Percentiles rank a stretch among this genome's conserved stretches.
phyloP scores from a whole-genome alignment of 2,329 filamentous ascomycete species.

The Aspergillus transmontanensis region DNA sequence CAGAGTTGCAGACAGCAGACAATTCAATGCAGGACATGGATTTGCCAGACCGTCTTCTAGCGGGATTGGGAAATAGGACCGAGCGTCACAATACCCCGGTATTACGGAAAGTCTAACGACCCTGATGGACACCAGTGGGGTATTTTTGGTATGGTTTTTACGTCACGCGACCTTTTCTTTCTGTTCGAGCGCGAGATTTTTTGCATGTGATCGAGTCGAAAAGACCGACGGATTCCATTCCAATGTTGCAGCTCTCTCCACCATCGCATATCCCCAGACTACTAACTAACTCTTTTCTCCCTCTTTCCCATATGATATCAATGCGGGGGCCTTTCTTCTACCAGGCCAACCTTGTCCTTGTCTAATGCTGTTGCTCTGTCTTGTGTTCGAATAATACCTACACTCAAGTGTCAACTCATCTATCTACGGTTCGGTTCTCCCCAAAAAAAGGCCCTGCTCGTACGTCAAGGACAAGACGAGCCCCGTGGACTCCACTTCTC shows the following conservation, averaged over 20 bases:
- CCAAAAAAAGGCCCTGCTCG: neutral
- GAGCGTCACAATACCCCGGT: conserved; percentile 16
- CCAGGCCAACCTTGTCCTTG: conserved; percentile 15
- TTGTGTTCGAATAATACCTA: conserved; percentile 9
- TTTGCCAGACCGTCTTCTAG: neutral
- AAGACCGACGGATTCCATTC: conserved; percentile 28
- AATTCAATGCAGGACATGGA: neutral
- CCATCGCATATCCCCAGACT: conserved; percentile 27
- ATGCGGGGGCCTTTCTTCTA: conserved; percentile 22
- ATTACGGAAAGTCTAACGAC: conserved; percentile 8
- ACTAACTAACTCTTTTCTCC: conserved; percentile 11
- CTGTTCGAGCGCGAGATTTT: conserved; percentile 21
- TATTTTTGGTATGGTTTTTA: conserved; percentile 34
- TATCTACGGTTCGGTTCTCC: neutral
- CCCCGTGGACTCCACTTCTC: neutral
- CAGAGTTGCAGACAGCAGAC: neutral
- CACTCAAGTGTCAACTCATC: neutral
- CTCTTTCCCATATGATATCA: conserved; percentile 13
- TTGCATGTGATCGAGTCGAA: conserved; percentile 39
- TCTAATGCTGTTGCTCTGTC: conserved; percentile 10
- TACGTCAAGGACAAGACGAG: neutral
- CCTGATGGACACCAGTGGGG: neutral
- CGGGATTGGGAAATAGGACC: conserved; percentile 21
- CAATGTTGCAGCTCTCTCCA: conserved; percentile 20
- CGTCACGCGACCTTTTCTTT: conserved; percentile 34